These are phyloP conservation scores for Hyphochytrium catenoides DNA, from an alignment of 352 stramenopile species.

Conservation along the genomic window DNA sequence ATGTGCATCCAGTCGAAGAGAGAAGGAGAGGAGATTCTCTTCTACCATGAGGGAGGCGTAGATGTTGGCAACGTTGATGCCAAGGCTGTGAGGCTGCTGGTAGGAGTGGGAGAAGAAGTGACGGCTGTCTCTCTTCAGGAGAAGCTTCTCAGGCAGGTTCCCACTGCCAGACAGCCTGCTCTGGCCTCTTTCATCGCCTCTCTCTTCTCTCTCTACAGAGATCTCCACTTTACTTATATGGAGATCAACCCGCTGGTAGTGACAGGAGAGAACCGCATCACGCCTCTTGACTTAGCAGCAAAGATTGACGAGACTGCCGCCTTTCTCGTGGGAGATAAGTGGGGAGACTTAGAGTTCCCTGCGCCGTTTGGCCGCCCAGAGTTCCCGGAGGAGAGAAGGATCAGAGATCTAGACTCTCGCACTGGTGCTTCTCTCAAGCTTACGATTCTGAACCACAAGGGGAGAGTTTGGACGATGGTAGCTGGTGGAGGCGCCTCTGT, in stretches of 20 bases:
- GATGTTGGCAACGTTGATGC: constrained; percentile 84
- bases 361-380: constrained; percentile 81
- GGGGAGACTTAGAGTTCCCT: constrained; percentile 81
- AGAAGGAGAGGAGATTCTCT: constrained; percentile 83
- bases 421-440: constrained; percentile 87
- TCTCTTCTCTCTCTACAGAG: constrained; percentile 76
- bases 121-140: constrained; percentile 40
- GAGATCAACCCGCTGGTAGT: constrained; percentile 94
- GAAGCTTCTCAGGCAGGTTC: constrained; percentile 49
- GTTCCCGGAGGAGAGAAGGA: constrained; percentile 86
- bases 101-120: constrained; percentile 37
- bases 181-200: constrained; percentile 64
- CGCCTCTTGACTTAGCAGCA: constrained; percentile 80
- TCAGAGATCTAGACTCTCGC: constrained; percentile 79
- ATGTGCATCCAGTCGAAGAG: constrained; percentile 85
- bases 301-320: constrained; percentile 90
- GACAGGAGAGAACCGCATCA: constrained; percentile 57
- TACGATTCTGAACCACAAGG: constrained; percentile 84
- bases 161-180: constrained; percentile 35
- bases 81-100: constrained; percentile 70
- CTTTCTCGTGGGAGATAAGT: constrained; percentile 75
- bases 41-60: constrained; percentile 82
- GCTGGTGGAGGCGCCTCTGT: constrained; percentile 82
- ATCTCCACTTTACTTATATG: constrained; percentile 92
- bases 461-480: constrained; percentile 91